Evolutionary conservation across 257 asterid species (phyloP).

Genomic region (Eucommia ulmoides): DNA sequence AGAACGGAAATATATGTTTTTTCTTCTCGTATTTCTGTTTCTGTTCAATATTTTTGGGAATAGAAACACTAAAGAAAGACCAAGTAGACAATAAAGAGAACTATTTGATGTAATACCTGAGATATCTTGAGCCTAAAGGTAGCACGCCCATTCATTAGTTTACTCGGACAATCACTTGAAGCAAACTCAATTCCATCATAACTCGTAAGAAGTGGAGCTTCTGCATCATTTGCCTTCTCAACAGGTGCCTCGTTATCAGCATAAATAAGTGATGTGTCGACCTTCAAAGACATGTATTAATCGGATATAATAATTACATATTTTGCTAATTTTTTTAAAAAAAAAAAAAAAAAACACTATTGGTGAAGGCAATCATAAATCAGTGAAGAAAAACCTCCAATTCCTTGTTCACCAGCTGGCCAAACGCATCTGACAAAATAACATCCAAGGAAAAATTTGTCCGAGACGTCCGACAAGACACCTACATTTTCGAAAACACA

Average conservation of each 20-base stretch:
- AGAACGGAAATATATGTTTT: no score
- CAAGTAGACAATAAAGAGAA: no score
- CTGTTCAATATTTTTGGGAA: no score
- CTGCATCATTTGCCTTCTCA: slow-evolving; percentile 54
- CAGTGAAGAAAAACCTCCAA: no score
- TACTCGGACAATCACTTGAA: slow-evolving; percentile 50
- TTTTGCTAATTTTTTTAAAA: background rate
- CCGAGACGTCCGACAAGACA: slow-evolving; percentile 84
- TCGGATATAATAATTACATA: no score
- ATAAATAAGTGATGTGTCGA: slow-evolving; percentile 64
- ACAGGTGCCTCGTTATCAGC: slow-evolving; percentile 50
- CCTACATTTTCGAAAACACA: slow-evolving; percentile 38
- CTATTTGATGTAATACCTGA: no score
- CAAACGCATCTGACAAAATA: slow-evolving; percentile 43
- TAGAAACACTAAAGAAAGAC: no score
- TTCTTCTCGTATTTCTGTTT: no score
- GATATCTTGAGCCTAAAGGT: slow-evolving; percentile 81
- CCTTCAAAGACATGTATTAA: slow-evolving; percentile 28
- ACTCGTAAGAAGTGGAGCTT: slow-evolving; percentile 63
- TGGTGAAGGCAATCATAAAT: slow-evolving; percentile 22
- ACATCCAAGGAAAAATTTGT: slow-evolving; percentile 70
- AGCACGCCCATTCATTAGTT: slow-evolving; percentile 54
- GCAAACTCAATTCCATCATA: slow-evolving; percentile 57
- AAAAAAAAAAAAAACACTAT: slow-evolving; percentile 2
- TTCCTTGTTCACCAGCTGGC: slow-evolving; percentile 35